Base-by-base conservation (phyloP, 768 basidiomycete genomes). In the Auricularia sp. region DNA sequence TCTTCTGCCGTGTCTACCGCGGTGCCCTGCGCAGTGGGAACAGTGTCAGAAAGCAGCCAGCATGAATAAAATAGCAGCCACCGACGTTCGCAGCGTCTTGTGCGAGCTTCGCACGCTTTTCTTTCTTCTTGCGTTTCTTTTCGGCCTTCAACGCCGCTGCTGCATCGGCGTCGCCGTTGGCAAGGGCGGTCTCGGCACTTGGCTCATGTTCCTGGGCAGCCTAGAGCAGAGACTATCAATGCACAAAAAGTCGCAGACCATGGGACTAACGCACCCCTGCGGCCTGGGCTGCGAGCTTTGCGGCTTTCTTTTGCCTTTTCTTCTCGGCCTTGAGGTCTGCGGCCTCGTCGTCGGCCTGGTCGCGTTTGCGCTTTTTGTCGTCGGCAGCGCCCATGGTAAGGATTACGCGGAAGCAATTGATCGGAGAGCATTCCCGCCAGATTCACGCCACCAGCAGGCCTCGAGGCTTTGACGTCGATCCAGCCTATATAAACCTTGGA, bases 301-400 rank as follows among this genome's bases (percentile, higher is more conserved):
- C 66, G 13, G 61, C 33, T n/a, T 45, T 44, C 62, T 64, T 64
- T 37, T 45, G 39, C 47, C 44, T 59, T 61, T 64, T 64, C 59
- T 61, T 68, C 63, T 66, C 54, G 11, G 56, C 63, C 58, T 66
- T 64, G 42, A 37, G 37, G 8, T 42, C 42, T 14, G 42, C 37
- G 37, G 45, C 56, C 54, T 47, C 67, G 44, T 64, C 63, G 35
- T 64, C 64, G 45, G 62, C 62, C 65, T 65, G 39, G 37, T 66
- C 63, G 44, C 47, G 62, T 21, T 62, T 62, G 18, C 62, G 16
- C 62, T 62, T 62, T 47, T 62, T 51, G 16, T 51, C 47, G 47
- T 51, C 47, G 18, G 47, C 47, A 21, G 47, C 14, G 47, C 47
- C 47, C 47, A 51, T 51, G 39, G 7, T 42, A 8, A 14, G 39